phyloP scores from a whole-genome alignment of 2,329 filamentous ascomycete genomes.

The Teratosphaeria zuluensis region DNA sequence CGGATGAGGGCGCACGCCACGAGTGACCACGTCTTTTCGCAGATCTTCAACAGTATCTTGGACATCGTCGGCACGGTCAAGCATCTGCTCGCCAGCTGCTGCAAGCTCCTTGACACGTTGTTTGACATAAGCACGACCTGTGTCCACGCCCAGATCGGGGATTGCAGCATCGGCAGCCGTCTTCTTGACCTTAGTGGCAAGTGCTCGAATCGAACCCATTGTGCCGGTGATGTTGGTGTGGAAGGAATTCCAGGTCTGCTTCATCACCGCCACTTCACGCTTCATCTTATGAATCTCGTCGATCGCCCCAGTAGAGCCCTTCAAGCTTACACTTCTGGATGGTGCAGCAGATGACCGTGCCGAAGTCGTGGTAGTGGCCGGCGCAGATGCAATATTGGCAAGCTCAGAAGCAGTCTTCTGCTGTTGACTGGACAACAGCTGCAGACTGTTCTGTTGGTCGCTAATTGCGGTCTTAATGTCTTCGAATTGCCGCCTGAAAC shows the following conservation, averaged over 20 bases:
- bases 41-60: conserved; percentile 95
- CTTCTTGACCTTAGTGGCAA: conserved; percentile 71
- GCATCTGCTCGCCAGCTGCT: conserved; percentile 79
- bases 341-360: conserved; percentile 8
- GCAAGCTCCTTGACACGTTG: conserved; percentile 79
- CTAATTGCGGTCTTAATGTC: conserved; percentile 75
- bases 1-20: conserved; percentile 82
- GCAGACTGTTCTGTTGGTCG: conserved; percentile 71
- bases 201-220: conserved; percentile 73
- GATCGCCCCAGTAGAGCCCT: conserved; percentile 50
- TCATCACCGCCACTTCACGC: conserved; percentile 79
- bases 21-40: conserved; percentile 88
- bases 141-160: conserved; percentile 64
- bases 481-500: conserved; percentile 73
- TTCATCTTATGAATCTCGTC: conserved; percentile 72
- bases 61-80: conserved; percentile 89
- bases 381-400: conserved; percentile 47
- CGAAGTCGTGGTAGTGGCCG: conserved; percentile 23
- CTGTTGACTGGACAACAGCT: conserved; percentile 82
- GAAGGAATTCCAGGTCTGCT: conserved; percentile 88
- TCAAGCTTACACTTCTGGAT: conserved; percentile 9
- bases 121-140: conserved; percentile 77
- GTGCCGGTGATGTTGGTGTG: conserved; percentile 79
- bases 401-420: conserved; percentile 84
- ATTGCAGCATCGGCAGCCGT: conserved; percentile 60